Percentiles rank a stretch among this genome's conserved stretches.
These are phyloP conservation scores for Apophysomyces trapeziformis DNA, from an alignment of 371 early-diverging fungal genomes.

Conservation along the genomic window DNA sequence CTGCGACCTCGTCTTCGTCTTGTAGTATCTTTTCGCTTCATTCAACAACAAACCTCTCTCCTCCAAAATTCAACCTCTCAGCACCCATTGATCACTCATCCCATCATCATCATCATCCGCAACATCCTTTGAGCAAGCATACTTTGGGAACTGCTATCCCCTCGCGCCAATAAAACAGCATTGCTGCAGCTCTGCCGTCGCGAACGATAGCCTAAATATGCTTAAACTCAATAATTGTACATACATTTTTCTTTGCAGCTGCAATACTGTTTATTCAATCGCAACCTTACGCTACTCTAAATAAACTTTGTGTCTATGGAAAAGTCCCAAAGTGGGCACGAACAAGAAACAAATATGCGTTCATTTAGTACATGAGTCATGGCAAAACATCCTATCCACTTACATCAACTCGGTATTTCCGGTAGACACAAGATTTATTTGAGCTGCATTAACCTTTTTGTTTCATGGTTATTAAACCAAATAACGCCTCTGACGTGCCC, in stretches of 20 bases:
- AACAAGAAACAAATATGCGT: too few relatives aligned
- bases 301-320: too few relatives aligned
- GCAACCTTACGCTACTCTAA: too few relatives aligned
- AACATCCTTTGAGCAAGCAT: constrained; percentile 14
- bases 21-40: constrained; percentile 7
- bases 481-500: too few relatives aligned
- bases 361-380: too few relatives aligned
- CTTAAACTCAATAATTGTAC: constrained; percentile 2
- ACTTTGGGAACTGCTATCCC: background rate
- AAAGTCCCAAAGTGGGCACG: too few relatives aligned
- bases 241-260: background rate
- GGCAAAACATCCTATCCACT: too few relatives aligned
- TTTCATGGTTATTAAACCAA: too few relatives aligned
- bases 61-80: constrained; percentile 8
- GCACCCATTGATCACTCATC: background rate
- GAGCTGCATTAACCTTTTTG: too few relatives aligned
- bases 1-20: constrained; percentile 1
- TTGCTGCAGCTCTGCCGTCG: background rate
- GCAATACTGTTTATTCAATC: background rate
- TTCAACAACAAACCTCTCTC: background rate
- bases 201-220: background rate
- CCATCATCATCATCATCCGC: constrained; percentile 13
- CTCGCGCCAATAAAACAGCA: constrained; percentile 5
- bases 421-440: too few relatives aligned
- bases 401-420: too few relatives aligned